phyloP scores from a whole-genome alignment of 2,329 filamentous ascomycete genomes.

The Cucurbitaria berberidis region DNA sequence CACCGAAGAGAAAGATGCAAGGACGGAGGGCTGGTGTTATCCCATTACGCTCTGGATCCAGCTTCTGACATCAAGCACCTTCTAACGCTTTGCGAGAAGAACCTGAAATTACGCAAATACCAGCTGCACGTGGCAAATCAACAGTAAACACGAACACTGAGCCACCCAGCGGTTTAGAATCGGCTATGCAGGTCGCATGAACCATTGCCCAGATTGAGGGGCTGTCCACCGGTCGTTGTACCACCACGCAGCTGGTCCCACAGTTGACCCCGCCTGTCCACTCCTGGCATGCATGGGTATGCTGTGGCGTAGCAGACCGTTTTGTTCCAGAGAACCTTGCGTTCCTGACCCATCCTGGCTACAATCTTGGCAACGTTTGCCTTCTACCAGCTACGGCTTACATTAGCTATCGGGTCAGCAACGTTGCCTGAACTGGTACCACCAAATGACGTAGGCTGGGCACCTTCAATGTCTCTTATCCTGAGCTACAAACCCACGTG shows the following conservation, averaged over 20 bases:
- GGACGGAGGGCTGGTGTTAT: not conserved
- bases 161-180: not conserved
- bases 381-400: no score
- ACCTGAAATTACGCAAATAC: not conserved
- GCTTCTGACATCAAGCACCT: no score
- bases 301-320: not conserved
- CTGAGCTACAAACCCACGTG: no score
- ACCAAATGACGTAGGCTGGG: no score
- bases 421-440: not conserved
- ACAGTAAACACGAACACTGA: not conserved
- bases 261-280: not conserved
- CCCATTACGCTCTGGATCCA: no score
- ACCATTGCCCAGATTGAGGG: not conserved
- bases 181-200: not conserved
- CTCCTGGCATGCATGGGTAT: not conserved
- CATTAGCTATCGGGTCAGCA: not conserved
- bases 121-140: not conserved
- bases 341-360: not conserved
- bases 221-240: not conserved
- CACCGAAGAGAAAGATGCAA: conserved; percentile 1
- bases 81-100: not conserved
- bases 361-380: not conserved
- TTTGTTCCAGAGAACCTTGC: not conserved
- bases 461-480: no score
- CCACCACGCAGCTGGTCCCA: not conserved